Conservation (phyloP, 1,139 yeast species). For the Meyerozyma smithsonii region DNA sequence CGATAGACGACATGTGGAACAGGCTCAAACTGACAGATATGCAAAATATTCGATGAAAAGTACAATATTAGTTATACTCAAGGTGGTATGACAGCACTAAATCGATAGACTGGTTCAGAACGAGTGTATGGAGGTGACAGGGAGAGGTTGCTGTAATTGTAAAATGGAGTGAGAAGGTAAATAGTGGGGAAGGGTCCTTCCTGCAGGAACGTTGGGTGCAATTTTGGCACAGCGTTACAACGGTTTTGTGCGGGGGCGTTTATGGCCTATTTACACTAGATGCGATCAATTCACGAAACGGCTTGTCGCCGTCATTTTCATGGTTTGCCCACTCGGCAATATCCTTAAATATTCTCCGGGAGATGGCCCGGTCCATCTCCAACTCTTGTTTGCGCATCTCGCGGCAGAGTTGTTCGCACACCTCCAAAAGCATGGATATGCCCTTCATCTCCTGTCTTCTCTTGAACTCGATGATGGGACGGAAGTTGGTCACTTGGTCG, state of each 20-base stretch:
- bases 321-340: conserved; percentile 56
- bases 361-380: conserved; percentile 51
- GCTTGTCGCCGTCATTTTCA: conserved; percentile 36
- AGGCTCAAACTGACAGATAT: not conserved
- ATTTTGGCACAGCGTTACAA: too few relatives aligned
- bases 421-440: conserved; percentile 61
- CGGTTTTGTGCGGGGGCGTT: not conserved
- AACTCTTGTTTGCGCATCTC: conserved; percentile 60
- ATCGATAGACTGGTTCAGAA: not conserved
- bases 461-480: conserved; percentile 65
- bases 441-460: conserved; percentile 51
- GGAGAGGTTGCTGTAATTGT: not conserved
- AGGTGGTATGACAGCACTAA: not conserved
- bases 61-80: not conserved
- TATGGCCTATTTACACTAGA: conserved; percentile 5
- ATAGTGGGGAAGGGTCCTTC: not conserved
- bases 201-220: not conserved
- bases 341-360: conserved; percentile 50
- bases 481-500: conserved; percentile 51
- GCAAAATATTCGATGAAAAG: not conserved
- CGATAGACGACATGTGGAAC: conserved; percentile 9
- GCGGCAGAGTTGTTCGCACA: conserved; percentile 64
- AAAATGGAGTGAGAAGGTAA: too few relatives aligned
- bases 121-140: not conserved
- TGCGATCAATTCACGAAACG: conserved; percentile 15